Percentiles rank a stretch among this genome's conserved stretches.
Conservation (phyloP, 78 protist species). For the Dictyostelium firmibasis region DNA sequence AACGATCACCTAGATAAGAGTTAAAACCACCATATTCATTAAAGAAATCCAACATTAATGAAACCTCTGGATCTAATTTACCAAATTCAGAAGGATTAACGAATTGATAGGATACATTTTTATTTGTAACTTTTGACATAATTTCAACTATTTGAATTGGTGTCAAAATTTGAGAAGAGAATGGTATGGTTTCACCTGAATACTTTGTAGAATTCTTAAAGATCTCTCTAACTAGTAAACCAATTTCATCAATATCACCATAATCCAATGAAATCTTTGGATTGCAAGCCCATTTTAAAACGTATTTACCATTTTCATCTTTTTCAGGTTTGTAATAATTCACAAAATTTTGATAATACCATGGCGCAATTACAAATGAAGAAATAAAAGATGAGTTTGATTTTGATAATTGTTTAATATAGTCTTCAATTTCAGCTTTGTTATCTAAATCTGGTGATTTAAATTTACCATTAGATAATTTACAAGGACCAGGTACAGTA, state of each 20-base stretch:
- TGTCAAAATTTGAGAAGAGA: background rate
- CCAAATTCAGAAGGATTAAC: background rate
- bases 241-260: constrained; percentile 1
- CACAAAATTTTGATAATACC: background rate
- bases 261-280: background rate
- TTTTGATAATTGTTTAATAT: background rate
- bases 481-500: background rate
- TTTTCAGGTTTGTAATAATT: background rate
- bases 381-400: background rate
- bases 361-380: background rate
- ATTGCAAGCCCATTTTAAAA: background rate
- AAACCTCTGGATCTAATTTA: background rate
- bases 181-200: background rate
- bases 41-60: background rate
- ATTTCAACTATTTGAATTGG: background rate
- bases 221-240: background rate
- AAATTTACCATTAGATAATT: background rate
- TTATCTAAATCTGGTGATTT: constrained; percentile 11
- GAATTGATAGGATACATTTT: background rate
- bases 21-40: background rate
- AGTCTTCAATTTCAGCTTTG: background rate
- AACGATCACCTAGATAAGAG: background rate
- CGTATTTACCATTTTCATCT: background rate
- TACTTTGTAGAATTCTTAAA: background rate
- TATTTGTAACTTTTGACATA: background rate